Base-by-base conservation (phyloP, 2,329 filamentous ascomycete species). In the Shiraia sp. region DNA sequence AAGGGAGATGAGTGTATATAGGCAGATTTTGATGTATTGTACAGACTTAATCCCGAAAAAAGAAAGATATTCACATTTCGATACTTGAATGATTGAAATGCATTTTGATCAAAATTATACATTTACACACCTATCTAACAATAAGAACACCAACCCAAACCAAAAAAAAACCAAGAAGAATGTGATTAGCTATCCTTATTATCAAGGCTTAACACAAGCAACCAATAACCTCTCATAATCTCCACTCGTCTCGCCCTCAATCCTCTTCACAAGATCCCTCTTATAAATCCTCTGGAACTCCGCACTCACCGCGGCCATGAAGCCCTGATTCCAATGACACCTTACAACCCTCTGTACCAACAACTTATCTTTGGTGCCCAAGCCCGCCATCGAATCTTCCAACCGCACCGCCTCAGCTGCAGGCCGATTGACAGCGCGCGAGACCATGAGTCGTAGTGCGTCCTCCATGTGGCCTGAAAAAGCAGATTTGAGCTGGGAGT, bases 401-500 rank as follows among this genome's bases (percentile, higher is more conserved):
- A 97, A 77, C 4, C 89, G 75, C 15, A 79, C 74, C 0, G 91
- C 93, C 57, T 95, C 91, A 52, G 90, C 85, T 77, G 88, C 86
- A 44, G 88, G 89, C 53, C 86, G 88, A 70, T 96, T 90, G 5
- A 81, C 74, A 2, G 88, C 92, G 10, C 85, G 78, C 9, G 80
- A 79, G n/a, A 96, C 74, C 68, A 96, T 90, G 65, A 83, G 84
- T 17, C 93, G 72, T 1, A 97, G 79, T 0, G 90, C 90, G 12
- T 88, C 81, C 66, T 91, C 78, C 90, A 97, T 96, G 65, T 97
- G 92, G 1, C 92, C 92, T 0, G 85, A 88, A 71, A 96, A 96
- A 60, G 93, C 84, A 73, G 81, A 87, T 49, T 83, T 82, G 56
- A 97, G 83, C 35, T 90, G 84, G 24, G 82, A 79, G 51, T 89